phyloP scores from a whole-genome alignment of 306 rosid genomes.

The Malus fusca region DNA sequence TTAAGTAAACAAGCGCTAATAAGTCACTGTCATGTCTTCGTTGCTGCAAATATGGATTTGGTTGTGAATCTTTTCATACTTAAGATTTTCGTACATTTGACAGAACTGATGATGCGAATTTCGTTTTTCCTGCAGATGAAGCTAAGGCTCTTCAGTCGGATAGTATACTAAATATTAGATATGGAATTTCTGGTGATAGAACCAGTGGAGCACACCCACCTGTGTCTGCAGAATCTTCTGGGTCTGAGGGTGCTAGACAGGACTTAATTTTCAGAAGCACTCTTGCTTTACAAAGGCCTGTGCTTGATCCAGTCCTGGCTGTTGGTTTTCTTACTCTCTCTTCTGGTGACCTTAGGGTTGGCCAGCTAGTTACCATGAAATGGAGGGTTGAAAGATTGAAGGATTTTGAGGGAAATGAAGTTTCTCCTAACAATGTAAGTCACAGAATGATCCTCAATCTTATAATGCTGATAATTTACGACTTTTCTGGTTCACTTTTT shows the following conservation, averaged over 20 bases:
- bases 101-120: not conserved
- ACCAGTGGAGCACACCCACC: constrained; percentile 85
- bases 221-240: constrained; percentile 34
- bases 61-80: not conserved
- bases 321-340: constrained; percentile 98
- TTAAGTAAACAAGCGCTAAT: not conserved
- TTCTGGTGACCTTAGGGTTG: constrained; percentile 78
- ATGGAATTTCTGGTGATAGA: constrained; percentile 81
- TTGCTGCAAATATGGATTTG: not conserved
- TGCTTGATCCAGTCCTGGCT: constrained; percentile 88
- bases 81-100: not conserved
- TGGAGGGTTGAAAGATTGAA: constrained; percentile 96
- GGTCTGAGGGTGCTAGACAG: constrained; percentile 39
- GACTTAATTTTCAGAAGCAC: constrained; percentile 76
- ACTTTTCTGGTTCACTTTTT: not conserved
- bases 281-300: constrained; percentile 85
- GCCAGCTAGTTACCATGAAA: constrained; percentile 81
- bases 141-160: constrained; percentile 37
- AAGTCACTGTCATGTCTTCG: not conserved
- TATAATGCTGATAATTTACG: not conserved
- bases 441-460: not conserved
- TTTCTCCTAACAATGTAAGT: constrained; percentile 56
- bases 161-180: constrained; percentile 72
- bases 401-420: constrained; percentile 48
- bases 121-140: constrained; percentile 37